phyloP scores from a whole-genome alignment of 2,329 filamentous ascomycete genomes.

The Diaporthe capsici region DNA sequence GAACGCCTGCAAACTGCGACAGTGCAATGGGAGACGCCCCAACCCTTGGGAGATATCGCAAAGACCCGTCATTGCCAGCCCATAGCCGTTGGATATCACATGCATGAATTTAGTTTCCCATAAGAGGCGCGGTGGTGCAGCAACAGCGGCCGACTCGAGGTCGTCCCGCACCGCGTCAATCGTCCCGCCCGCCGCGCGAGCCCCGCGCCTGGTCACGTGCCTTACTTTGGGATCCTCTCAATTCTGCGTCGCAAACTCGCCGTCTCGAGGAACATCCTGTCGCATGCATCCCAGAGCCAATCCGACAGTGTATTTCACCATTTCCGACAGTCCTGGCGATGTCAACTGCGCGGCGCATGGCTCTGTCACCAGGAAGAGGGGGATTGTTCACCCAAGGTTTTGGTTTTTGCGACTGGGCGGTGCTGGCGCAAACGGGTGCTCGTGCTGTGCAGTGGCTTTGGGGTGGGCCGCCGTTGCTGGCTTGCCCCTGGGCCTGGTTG shows the following conservation, averaged over 20 bases:
- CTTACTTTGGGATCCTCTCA: not conserved
- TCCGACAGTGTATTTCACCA: not conserved
- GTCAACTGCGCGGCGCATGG: constrained; percentile 19
- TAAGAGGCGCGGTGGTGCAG: not conserved
- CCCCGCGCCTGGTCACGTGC: constrained; percentile 38
- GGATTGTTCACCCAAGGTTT: constrained; percentile 24
- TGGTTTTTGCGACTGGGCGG: constrained; percentile 33
- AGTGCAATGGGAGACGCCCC: not conserved
- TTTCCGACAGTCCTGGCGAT: not conserved
- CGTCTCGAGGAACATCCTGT: not conserved
- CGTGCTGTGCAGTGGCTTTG: constrained; percentile 21
- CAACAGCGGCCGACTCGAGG: not conserved
- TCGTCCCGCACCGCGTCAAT: constrained; percentile 16
- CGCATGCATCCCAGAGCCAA: constrained; percentile 24
- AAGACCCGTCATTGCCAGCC: not conserved
- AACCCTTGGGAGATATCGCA: not conserved
- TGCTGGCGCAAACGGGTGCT: constrained; percentile 27
- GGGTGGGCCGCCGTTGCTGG: constrained; percentile 28
- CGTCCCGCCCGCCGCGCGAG: constrained; percentile 24
- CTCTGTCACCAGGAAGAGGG: constrained; percentile 28
- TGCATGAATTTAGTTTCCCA: not conserved
- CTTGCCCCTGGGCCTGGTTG: constrained; percentile 29
- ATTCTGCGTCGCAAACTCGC: constrained; percentile 34
- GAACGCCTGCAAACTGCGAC: constrained; percentile 9
- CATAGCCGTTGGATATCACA: not conserved